Evolutionary conservation across 202 grass and related monocot species (phyloP), one percentile per base, ranked within the genome.

Genomic region (Setaria viridis): DNA sequence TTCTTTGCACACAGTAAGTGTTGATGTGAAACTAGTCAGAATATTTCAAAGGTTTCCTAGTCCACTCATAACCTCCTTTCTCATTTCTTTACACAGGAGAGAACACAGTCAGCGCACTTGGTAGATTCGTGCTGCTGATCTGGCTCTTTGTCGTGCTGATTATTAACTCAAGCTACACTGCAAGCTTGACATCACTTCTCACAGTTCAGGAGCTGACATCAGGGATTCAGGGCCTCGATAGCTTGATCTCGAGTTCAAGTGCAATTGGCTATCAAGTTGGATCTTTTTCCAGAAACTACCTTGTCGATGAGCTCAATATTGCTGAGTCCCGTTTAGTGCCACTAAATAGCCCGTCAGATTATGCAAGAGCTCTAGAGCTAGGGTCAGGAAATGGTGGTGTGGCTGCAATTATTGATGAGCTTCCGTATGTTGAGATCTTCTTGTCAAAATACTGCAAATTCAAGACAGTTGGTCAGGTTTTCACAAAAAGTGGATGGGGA

Each of bases 1-100:
- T 99, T 99, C 66, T 99, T 95, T 73, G 82, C 90, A 19, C 96
- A 99, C 88, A 95, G 93, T 99, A 92, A 95, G 96, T 91, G 50
- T 33, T 85, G 11, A 41, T 14, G 20, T 72, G 42, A 39, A 83
- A 77, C 62, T 86, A 32, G 6, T 64, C 4, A 48, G 76, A 74
- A 34, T 57, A 41, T 76, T 83, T 86, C 48, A 41, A 42, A 13
- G 33, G 58, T 42, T 25, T 79, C 48, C 8, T 71, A 77, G 14
- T 90, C 49, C 45, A 88, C 15, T 89, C 65, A 80, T 84, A 73
- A 84, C 67, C 67, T 62, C 39, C 7, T 74, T 88, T 48, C 62
- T 76, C 11, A 30, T 85, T 68, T 11, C 79, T 76, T 91, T 86
- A 73, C 81, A 80, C 90, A 99, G 96, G 90, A 86, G 96, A 99